A percentile compares a stretch with the other conserved stretches of the same genome.
Evolutionary conservation across 1,284 basidiomycete genomes (phyloP).

Genomic region (Trametes hirsuta): DNA sequence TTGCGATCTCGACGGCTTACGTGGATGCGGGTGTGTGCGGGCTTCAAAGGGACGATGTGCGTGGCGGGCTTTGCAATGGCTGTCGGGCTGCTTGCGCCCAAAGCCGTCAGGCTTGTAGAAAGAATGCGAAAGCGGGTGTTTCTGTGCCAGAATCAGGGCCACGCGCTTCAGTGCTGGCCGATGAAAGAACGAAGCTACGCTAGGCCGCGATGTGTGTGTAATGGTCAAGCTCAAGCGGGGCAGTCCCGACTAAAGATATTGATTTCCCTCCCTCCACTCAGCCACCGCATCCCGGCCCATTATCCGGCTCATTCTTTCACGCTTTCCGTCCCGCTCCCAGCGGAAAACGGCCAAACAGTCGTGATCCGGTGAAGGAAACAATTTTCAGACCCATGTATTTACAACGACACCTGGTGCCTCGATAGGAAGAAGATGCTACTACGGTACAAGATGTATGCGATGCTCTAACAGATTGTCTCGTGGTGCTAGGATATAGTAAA

Average conservation of each 20-base stretch:
- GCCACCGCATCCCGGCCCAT: constrained; percentile 5
- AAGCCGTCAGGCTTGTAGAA: not conserved
- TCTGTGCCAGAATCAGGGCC: not conserved
- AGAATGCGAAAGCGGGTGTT: not conserved
- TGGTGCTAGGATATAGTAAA: constrained; percentile 56
- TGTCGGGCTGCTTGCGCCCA: not conserved
- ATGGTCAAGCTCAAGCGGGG: not conserved
- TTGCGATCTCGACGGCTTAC: constrained; percentile 15
- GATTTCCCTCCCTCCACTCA: constrained; percentile 9
- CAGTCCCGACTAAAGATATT: not conserved
- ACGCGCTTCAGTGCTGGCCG: constrained; percentile 1
- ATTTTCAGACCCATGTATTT: constrained; percentile 22
- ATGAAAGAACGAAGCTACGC: not conserved
- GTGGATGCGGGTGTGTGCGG: constrained; percentile 2
- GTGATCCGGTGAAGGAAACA: not conserved
- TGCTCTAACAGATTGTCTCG: constrained; percentile 69
- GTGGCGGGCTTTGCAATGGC: not conserved
- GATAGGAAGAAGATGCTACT: constrained; percentile 39
- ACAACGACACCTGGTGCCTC: constrained; percentile 31
- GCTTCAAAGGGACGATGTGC: not conserved
- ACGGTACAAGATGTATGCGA: constrained; percentile 59
- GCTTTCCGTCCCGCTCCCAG: not conserved
- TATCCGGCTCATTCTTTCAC: constrained; percentile 7
- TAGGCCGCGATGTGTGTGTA: not conserved
- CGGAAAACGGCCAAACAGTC: not conserved